phyloP scores from a whole-genome alignment of 306 rosid species.

The Prunus campanulata region DNA sequence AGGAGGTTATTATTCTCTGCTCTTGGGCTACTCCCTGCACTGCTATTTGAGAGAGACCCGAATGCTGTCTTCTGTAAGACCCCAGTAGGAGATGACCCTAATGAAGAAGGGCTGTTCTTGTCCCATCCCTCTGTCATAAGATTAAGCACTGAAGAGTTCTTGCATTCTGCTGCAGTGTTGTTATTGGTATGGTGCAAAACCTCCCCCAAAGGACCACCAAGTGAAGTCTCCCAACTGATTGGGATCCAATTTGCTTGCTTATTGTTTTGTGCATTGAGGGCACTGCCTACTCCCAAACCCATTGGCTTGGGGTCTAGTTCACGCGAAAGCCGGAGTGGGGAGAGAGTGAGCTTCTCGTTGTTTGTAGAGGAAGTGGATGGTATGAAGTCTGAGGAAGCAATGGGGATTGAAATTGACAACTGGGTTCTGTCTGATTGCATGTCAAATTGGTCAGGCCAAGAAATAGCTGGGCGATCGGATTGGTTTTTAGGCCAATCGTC shows the following conservation, averaged over 20 bases:
- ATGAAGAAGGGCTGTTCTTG: constrained; percentile 49
- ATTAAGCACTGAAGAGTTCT: constrained; percentile 63
- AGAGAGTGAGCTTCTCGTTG: constrained; percentile 55
- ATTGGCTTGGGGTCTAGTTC: constrained; percentile 57
- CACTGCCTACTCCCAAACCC: constrained; percentile 54
- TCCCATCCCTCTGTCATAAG: constrained; percentile 80
- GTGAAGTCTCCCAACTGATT: constrained; percentile 69
- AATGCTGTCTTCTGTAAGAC: constrained; percentile 74
- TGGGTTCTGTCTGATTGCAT: constrained; percentile 63
- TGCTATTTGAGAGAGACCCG: constrained; percentile 82
- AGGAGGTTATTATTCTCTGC: constrained; percentile 56
- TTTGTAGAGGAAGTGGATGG: constrained; percentile 51
- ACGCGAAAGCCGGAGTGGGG: constrained; percentile 60
- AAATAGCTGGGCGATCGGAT: constrained; percentile 30
- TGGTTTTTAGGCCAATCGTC: constrained; percentile 63
- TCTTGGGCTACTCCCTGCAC: constrained; percentile 90
- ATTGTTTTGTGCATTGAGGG: constrained; percentile 27
- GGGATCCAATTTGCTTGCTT: constrained; percentile 77
- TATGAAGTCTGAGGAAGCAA: constrained; percentile 46
- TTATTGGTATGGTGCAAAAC: constrained; percentile 61
- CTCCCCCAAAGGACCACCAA: constrained; percentile 96
- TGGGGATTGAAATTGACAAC: constrained; percentile 68
- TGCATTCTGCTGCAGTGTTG: constrained; percentile 34
- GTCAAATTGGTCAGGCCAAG: constrained; percentile 49
- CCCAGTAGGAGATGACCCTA: constrained; percentile 90